Base-by-base conservation (phyloP, 1,139 yeast genomes). In the Zygoascus sp. region DNA sequence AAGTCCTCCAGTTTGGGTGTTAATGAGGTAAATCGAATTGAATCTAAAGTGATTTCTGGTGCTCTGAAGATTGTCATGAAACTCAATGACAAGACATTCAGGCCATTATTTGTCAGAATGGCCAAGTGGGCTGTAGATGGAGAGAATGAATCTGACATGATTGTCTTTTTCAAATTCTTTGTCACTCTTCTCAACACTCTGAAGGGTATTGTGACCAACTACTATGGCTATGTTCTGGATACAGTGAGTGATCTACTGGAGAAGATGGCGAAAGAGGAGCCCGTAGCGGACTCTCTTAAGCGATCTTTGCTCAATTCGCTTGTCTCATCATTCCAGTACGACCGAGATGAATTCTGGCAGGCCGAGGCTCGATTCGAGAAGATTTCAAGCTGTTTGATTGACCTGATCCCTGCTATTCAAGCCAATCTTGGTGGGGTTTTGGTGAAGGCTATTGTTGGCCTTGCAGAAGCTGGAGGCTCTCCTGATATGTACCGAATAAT, bases 51-150 rank as follows among this genome's bases (percentile, higher is more conserved):
- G 63, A 83, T 85, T 59, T 71, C 76, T 41, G 79, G 90, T 64
- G 92, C 88, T 37, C 79, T 90, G 54, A 73, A 73, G 28, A 82
- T 81, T 57, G 95, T 92, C 21, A 76, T 92, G 83, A 90, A 92
- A 65, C 76, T 94, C 66, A 92, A 92, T 62, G 98, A 92, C 65
- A 88, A 88, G 70, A 78, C 82, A 11, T 94, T 92, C 76, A 79
- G 97, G 62, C 98, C 98, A 21, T 69, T 88, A 59, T 90, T 94
- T 69, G 90, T 92, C 5, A 74, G 82, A 34, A 73, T 88, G 60
- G 89, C 84, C n/a, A 80, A 92, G 64, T 92, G 98, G 98, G 95
- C 97, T 2, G 77, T 86, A 56, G 82, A 79, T 53, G 95, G 89
- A 47, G 92, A 84, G 63, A 58, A 19, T 53, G 50, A 79, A 13